phyloP scores from a whole-genome alignment of 805 yeast genomes.

The Pichia cephalocereana region DNA sequence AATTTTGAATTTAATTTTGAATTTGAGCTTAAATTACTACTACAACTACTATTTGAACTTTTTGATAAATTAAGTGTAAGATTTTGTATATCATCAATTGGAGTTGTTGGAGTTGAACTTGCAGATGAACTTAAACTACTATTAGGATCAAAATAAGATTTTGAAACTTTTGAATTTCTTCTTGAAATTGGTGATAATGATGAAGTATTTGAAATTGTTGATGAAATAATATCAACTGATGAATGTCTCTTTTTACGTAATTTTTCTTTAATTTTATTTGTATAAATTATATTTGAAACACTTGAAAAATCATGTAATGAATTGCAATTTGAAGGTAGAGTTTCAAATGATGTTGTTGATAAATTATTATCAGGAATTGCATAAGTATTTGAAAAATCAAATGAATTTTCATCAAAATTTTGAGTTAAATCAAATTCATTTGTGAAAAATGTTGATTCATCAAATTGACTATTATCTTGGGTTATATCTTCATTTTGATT shows the following conservation, averaged over 20 bases:
- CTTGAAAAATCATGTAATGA: conserved; percentile 5
- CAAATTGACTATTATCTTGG: too few species aligned
- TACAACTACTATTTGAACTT: not conserved
- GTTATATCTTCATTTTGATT: too few species aligned
- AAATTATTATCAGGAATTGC: not conserved
- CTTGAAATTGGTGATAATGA: not conserved
- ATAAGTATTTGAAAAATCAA: not conserved
- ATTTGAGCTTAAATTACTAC: too few species aligned
- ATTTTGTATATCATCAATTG: not conserved
- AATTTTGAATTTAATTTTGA: not conserved
- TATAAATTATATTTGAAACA: conserved; percentile 8
- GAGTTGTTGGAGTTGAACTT: not conserved
- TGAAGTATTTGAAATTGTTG: not conserved
- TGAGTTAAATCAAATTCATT: too few species aligned
- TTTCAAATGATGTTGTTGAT: not conserved
- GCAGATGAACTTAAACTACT: not conserved
- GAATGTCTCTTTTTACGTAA: conserved; percentile 4
- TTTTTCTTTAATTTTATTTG: conserved; percentile 7
- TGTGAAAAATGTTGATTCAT: too few species aligned
- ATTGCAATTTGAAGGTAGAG: not conserved
- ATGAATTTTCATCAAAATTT: too few species aligned
- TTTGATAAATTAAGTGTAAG: not conserved
- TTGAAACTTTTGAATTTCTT: not conserved
- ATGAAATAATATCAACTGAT: not conserved
- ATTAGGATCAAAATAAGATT: not conserved